Percentiles rank a stretch among this genome's conserved stretches.
These are phyloP conservation scores for Crucihimalaya himalaica DNA, from an alignment of 345 rosid species.

Conservation along the genomic window DNA sequence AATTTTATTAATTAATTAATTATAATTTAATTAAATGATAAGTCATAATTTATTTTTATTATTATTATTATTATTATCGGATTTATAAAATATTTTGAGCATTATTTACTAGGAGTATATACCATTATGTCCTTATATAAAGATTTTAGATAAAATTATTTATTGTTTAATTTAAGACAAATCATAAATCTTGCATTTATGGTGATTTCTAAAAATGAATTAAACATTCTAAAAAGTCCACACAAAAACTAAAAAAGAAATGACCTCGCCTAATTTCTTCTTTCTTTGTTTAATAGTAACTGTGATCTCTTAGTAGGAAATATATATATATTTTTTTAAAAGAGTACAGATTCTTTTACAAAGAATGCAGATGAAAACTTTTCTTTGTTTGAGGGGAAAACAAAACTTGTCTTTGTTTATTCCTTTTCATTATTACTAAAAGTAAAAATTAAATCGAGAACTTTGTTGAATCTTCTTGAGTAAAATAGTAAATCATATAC, in stretches of 20 bases:
- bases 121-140: no score
- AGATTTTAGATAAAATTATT: background rate
- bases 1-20: background rate
- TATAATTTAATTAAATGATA: background rate
- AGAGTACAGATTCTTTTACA: constrained; percentile 12
- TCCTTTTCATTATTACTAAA: background rate
- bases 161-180: background rate
- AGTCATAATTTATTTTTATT: background rate
- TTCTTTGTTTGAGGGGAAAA: background rate
- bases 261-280: background rate
- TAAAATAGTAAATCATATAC: background rate
- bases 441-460: background rate
- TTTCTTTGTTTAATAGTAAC: background rate
- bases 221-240: background rate
- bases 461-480: background rate
- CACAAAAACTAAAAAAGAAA: background rate
- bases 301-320: constrained; percentile 28
- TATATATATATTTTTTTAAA: background rate
- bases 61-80: no score
- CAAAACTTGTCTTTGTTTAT: constrained; percentile 4
- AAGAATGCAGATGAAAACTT: constrained; percentile 18
- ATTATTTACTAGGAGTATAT: background rate
- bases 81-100: no score
- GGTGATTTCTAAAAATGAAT: background rate
- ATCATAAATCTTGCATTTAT: background rate